Percentiles rank a stretch among this genome's conserved stretches.
phyloP scores from a whole-genome alignment of 2,329 filamentous ascomycete genomes.

The Pseudogymnoascus sp. region DNA sequence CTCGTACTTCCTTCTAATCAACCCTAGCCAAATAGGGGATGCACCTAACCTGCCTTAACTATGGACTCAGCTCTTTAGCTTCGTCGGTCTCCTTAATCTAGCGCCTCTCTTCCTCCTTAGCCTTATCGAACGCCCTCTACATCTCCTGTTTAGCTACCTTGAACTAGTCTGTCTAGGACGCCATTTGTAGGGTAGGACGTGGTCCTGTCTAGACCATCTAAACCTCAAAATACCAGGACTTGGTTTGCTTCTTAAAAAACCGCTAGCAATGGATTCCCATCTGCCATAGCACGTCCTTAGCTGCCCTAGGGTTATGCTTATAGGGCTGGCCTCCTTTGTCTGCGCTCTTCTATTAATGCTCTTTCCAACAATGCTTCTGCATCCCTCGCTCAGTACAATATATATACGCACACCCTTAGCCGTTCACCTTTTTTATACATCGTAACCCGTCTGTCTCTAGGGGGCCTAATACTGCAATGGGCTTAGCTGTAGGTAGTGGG shows the following conservation, averaged over 20 bases:
- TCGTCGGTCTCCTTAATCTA: too few species aligned
- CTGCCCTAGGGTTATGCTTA: not conserved
- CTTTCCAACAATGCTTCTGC: not conserved
- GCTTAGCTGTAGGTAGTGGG: not conserved
- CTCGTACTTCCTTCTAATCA: slow-evolving; percentile 9
- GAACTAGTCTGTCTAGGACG: too few species aligned
- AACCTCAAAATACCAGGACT: too few species aligned
- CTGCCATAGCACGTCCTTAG: not conserved
- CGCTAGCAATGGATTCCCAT: not conserved
- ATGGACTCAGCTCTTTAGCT: too few species aligned
- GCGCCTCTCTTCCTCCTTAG: too few species aligned
- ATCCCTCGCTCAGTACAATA: not conserved
- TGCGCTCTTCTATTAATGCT: not conserved
- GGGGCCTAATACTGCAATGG: not conserved
- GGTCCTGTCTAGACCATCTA: not conserved
- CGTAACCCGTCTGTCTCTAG: not conserved
- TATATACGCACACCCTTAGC: not conserved
- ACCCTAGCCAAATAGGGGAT: too few species aligned
- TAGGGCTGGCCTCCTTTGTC: too few species aligned
- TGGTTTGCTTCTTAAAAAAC: not conserved
- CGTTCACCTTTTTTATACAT: not conserved
- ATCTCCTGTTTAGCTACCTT: too few species aligned
- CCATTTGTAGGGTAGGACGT: not conserved
- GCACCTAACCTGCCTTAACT: too few species aligned
- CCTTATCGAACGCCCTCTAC: too few species aligned